Evolutionary conservation across 1,284 basidiomycete genomes (phyloP).

Genomic region (Rugosomyces carneus): DNA sequence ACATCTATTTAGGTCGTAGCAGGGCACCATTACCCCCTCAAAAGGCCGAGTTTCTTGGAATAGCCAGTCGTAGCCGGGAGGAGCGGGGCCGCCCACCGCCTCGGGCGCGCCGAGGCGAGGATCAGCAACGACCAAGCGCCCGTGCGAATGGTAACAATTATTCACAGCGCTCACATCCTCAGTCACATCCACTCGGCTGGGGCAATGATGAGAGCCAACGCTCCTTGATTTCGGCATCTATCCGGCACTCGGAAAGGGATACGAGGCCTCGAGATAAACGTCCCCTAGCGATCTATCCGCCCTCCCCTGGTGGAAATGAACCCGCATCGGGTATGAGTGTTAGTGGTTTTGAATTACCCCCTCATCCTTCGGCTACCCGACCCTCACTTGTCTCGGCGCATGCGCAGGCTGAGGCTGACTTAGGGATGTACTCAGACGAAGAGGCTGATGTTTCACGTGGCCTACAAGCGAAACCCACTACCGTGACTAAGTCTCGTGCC

Average conservation of each 20-base stretch:
- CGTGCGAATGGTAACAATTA: conserved; percentile 4
- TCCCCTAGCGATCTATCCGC: not conserved
- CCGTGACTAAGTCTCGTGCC: not conserved
- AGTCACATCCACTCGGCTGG: conserved; percentile 3
- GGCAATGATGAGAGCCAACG: conserved; percentile 4
- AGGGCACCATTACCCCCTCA: conserved; percentile 29
- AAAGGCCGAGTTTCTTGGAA: conserved; percentile 24
- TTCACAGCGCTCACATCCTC: conserved; percentile 7
- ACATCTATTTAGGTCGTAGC: conserved; percentile 21
- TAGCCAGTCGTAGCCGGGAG: conserved; percentile 10
- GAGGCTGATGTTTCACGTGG: conserved; percentile 22
- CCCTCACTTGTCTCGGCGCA: conserved; percentile 10
- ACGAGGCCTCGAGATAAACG: conserved; percentile 4
- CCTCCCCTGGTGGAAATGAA: conserved; percentile 10
- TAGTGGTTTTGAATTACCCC: conserved; percentile 9
- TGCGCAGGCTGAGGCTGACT: conserved; percentile 10
- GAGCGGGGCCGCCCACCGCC: conserved; percentile 2
- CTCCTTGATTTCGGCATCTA: not conserved
- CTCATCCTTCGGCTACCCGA: conserved; percentile 11
- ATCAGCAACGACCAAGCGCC: conserved; percentile 5
- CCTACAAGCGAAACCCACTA: conserved; percentile 22
- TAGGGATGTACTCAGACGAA: conserved; percentile 20
- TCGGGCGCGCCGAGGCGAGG: not conserved
- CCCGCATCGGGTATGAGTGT: conserved; percentile 17
- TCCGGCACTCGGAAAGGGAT: conserved; percentile 1